Conservation (phyloP, 2,329 filamentous ascomycete genomes). For the Dendrostoma leiphaemia region DNA sequence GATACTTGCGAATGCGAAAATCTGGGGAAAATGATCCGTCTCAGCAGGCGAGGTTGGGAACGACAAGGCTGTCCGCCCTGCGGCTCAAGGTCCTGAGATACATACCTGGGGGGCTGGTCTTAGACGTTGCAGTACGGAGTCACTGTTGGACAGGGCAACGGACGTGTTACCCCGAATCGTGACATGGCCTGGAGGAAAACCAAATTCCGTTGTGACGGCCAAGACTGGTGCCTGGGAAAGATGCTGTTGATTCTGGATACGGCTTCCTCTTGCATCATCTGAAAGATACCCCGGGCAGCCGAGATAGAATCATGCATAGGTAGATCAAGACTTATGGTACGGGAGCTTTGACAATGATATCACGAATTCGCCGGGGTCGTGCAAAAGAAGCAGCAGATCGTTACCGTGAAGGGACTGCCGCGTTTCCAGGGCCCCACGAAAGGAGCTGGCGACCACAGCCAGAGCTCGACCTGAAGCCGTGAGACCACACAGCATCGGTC, state of each 20-base stretch:
- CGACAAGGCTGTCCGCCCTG: constrained; percentile 13
- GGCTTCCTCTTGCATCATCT: not conserved
- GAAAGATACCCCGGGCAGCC: not conserved
- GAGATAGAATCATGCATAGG: not conserved
- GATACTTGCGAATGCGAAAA: constrained; percentile 2
- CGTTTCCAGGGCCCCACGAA: not conserved
- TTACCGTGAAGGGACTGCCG: not conserved
- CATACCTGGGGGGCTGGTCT: not conserved
- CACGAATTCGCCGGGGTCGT: not conserved
- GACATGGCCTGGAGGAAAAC: not conserved
- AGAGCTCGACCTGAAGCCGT: not conserved
- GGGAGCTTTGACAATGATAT: not conserved
- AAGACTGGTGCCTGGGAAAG: not conserved
- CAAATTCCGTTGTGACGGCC: not conserved
- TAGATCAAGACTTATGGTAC: not conserved
- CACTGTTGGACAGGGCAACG: constrained; percentile 7
- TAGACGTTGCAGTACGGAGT: no score
- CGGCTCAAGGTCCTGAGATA: constrained; percentile 6
- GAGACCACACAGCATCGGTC: not conserved
- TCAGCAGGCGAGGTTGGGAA: constrained; percentile 15
- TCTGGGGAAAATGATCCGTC: constrained; percentile 16
- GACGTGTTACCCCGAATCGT: not conserved
- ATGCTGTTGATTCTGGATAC: not conserved
- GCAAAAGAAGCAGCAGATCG: not conserved
- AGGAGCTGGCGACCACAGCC: not conserved